A percentile compares a stretch with the other conserved stretches of the same genome.
Conservation (phyloP, 768 basidiomycete genomes). For the Basidioascus undulatus region DNA sequence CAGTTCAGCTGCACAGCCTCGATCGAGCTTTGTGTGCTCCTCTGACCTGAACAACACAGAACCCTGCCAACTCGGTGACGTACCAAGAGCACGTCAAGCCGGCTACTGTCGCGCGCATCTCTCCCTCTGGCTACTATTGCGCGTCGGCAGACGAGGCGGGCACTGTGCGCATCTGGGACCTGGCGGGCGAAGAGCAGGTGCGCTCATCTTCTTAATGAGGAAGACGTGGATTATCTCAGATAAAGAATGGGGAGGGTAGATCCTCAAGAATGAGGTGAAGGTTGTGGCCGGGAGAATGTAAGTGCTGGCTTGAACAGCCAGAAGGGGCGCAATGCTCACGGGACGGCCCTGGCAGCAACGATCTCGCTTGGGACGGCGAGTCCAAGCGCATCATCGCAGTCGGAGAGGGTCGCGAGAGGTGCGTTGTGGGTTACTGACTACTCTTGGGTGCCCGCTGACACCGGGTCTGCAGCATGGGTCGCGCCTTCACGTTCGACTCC, state of each 20-base stretch:
- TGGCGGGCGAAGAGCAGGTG: slow-evolving; percentile 62
- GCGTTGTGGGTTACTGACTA: slow-evolving; percentile 2
- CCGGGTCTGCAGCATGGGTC: slow-evolving; percentile 11
- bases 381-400: slow-evolving; percentile 87
- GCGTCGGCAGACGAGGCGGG: slow-evolving; percentile 70
- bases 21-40: slow-evolving; percentile 31
- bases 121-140: slow-evolving; percentile 83
- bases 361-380: slow-evolving; percentile 89
- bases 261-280: slow-evolving; percentile 56
- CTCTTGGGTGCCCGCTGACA: neutral
- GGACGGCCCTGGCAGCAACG: slow-evolving; percentile 35
- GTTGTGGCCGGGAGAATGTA: slow-evolving; percentile 50
- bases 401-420: slow-evolving; percentile 81
- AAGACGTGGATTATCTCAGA: no score
- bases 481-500: slow-evolving; percentile 18
- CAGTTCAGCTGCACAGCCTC: slow-evolving; percentile 28
- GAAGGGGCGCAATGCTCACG: neutral
- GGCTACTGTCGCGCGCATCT: slow-evolving; percentile 69
- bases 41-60: slow-evolving; percentile 22
- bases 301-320: slow-evolving; percentile 11
- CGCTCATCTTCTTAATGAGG: no score
- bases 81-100: slow-evolving; percentile 65
- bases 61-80: slow-evolving; percentile 33
- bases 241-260: no score
- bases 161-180: slow-evolving; percentile 63